These are phyloP conservation scores for Mortierella claussenii DNA, from an alignment of 192 early-diverging fungal species.

Conservation along the genomic window DNA sequence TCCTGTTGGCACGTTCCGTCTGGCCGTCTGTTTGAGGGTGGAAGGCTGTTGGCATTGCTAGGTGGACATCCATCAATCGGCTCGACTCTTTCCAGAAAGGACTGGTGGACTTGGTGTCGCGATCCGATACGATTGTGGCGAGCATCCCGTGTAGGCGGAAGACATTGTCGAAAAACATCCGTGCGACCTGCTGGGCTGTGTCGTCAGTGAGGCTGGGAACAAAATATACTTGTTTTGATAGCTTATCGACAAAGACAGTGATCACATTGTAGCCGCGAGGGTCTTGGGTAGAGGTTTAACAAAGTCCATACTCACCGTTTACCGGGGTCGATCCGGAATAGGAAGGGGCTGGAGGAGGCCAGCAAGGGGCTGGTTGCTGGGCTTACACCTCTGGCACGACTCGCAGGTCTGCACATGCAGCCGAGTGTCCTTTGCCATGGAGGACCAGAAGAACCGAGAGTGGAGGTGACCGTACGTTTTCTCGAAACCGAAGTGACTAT, in stretches of 20 bases:
- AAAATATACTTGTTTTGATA: slow-evolving; percentile 56
- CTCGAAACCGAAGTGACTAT: slow-evolving; percentile 20
- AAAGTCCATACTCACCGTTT: slow-evolving; percentile 55
- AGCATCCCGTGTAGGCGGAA: slow-evolving; percentile 55
- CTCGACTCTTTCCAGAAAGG: slow-evolving; percentile 53
- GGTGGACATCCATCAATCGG: slow-evolving; percentile 40
- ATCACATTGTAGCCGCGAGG: slow-evolving; percentile 40
- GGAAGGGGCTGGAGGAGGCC: slow-evolving; percentile 36
- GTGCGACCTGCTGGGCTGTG: slow-evolving; percentile 10
- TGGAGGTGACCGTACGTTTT: slow-evolving; percentile 7
- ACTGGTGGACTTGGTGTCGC: slow-evolving; percentile 56
- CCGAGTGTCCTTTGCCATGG: slow-evolving; percentile 15
- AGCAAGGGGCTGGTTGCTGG: slow-evolving; percentile 11
- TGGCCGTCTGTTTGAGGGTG: slow-evolving; percentile 51
- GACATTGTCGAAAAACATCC: slow-evolving; percentile 22
- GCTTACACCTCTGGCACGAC: slow-evolving; percentile 43
- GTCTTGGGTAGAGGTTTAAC: slow-evolving; percentile 29
- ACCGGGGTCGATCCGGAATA: slow-evolving; percentile 40
- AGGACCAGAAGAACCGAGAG: slow-evolving; percentile 15
- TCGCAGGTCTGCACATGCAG: slow-evolving; percentile 19
- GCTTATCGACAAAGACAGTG: slow-evolving; percentile 57
- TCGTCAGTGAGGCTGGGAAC: slow-evolving; percentile 6
- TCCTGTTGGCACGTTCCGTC: slow-evolving; percentile 30
- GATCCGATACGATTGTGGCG: slow-evolving; percentile 58
- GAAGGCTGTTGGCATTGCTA: slow-evolving; percentile 37